Evolutionary conservation across 2,329 filamentous ascomycete species (phyloP).

Genomic region (Apiospora rasikravindrae): DNA sequence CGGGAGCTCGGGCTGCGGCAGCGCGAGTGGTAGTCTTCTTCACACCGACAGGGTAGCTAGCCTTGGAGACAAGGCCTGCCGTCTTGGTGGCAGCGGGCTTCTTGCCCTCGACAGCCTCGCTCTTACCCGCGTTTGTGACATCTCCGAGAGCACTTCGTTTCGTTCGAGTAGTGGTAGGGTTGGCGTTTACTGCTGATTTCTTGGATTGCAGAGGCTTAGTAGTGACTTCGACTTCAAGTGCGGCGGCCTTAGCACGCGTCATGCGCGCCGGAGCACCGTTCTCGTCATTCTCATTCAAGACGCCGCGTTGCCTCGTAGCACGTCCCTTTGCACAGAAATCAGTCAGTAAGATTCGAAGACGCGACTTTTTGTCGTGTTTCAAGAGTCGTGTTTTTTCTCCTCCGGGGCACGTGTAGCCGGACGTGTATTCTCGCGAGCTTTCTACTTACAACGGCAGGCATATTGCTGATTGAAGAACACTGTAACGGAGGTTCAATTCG

Average conservation of each 20-base stretch:
- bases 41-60: conserved; percentile 79
- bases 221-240: conserved; percentile 67
- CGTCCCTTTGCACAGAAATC: conserved; percentile 18
- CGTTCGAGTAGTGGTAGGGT: conserved; percentile 56
- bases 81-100: conserved; percentile 69
- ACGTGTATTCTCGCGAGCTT: neutral
- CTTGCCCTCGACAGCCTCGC: conserved; percentile 73
- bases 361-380: neutral
- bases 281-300: conserved; percentile 94
- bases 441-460: conserved; percentile 24
- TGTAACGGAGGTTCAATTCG: conserved; percentile 20
- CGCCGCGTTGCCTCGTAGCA: conserved; percentile 41
- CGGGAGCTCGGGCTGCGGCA: conserved; percentile 65
- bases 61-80: conserved; percentile 75
- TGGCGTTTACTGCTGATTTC: conserved; percentile 60
- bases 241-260: conserved; percentile 90
- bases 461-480: conserved; percentile 24
- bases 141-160: conserved; percentile 89
- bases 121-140: conserved; percentile 93
- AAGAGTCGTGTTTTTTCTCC: neutral
- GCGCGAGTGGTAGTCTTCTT: conserved; percentile 68
- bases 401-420: neutral
- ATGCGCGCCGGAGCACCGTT: conserved; percentile 81
- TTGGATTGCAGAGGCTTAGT: conserved; percentile 72
- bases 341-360: conserved; percentile 13